A percentile compares a stretch with the other conserved stretches of the same genome.
Evolutionary conservation across 2,329 filamentous ascomycete species (phyloP).

Genomic region (Alternaria alternata): DNA sequence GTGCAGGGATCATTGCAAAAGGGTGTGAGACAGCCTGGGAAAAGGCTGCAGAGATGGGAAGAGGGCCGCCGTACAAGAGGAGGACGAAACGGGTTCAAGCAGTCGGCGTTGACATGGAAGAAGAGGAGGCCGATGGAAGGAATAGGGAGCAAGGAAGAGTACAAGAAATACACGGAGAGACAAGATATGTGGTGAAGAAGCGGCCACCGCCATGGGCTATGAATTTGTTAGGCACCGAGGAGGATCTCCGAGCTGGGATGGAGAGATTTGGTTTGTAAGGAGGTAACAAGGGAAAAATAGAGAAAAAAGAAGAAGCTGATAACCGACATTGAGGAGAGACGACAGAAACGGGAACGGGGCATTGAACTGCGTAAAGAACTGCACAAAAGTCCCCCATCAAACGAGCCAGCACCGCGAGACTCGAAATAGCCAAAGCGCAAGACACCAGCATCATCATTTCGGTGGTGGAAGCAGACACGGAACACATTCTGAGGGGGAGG

Average conservation of each 20-base stretch:
- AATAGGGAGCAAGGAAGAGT: constrained; percentile 17
- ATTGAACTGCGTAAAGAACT: not conserved
- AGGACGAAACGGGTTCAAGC: constrained; percentile 23
- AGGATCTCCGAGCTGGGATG: constrained; percentile 64
- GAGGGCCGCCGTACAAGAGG: constrained; percentile 74
- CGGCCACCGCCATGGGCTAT: constrained; percentile 78
- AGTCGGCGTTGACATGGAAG: not conserved
- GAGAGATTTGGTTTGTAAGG: constrained; percentile 34
- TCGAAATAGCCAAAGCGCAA: not conserved
- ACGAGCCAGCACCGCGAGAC: not conserved
- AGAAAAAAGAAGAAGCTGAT: not conserved
- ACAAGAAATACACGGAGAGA: constrained; percentile 16
- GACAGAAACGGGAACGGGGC: not conserved
- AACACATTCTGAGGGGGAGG: not conserved
- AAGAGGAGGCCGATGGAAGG: not conserved
- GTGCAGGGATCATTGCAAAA: constrained; percentile 78
- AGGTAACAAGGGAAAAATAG: not conserved
- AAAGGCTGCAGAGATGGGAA: constrained; percentile 74
- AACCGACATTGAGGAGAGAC: not conserved
- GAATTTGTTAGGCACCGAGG: constrained; percentile 79
- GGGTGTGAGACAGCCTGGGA: constrained; percentile 88
- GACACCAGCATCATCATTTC: not conserved
- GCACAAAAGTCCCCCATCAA: not conserved
- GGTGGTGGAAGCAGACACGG: not conserved
- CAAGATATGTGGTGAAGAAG: constrained; percentile 64